Conservation (phyloP, 495 filamentous ascomycete genomes). For the Daldinia bambusicola region DNA sequence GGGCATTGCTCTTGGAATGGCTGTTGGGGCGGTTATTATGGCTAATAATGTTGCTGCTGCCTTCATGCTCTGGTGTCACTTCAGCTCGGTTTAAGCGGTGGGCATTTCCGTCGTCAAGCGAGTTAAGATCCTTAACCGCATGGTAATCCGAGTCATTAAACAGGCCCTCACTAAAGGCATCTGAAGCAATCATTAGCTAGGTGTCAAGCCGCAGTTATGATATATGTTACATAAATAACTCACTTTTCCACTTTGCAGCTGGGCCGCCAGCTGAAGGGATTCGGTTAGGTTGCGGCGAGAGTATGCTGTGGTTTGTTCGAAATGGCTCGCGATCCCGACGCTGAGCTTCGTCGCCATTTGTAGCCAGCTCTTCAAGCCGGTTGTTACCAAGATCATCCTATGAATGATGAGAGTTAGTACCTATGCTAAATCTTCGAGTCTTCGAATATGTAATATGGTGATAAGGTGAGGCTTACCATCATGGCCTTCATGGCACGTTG, state of each 20-base stretch:
- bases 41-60: neutral
- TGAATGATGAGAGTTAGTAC: slow-evolving; percentile 1
- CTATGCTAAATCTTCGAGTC: too few species aligned
- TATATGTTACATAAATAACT: slow-evolving; percentile 11
- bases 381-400: slow-evolving; percentile 42
- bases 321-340: neutral
- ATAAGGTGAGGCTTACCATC: slow-evolving; percentile 35
- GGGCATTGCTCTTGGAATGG: neutral
- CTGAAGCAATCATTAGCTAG: slow-evolving; percentile 30
- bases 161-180: slow-evolving; percentile 11
- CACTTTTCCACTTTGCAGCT: slow-evolving; percentile 26
- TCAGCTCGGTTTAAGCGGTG: slow-evolving; percentile 31
- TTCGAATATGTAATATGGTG: too few species aligned
- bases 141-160: slow-evolving; percentile 43
- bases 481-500: slow-evolving; percentile 23
- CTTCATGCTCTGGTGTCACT: neutral
- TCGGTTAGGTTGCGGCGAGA: neutral
- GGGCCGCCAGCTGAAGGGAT: neutral
- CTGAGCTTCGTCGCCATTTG: neutral
- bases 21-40: neutral
- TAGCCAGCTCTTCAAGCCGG: slow-evolving; percentile 37
- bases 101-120: slow-evolving; percentile 39
- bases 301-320: neutral
- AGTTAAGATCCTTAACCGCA: slow-evolving; percentile 34
- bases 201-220: neutral